phyloP scores from a whole-genome alignment of 2,329 filamentous ascomycete genomes.

The Talaromyces albobiverticillius region DNA sequence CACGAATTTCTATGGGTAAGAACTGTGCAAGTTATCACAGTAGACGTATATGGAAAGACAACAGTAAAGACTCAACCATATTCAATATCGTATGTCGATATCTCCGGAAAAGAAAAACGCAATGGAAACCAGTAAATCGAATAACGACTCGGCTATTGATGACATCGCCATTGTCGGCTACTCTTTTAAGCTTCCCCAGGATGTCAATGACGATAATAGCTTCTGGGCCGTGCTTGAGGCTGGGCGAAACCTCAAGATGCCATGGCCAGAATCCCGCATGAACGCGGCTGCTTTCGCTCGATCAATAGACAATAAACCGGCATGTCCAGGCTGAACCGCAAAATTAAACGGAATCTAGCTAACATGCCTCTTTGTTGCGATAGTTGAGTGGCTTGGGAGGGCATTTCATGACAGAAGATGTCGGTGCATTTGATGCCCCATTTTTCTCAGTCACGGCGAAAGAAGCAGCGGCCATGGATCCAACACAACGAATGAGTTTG shows the following conservation, averaged over 20 bases:
- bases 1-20: no score
- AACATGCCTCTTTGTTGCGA: no score
- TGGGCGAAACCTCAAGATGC: background rate
- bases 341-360: no score
- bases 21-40: no score
- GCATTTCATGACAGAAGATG: background rate
- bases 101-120: no score
- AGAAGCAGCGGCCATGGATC: slow-evolving; percentile 16
- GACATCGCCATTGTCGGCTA: slow-evolving; percentile 23
- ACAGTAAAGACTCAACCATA: no score
- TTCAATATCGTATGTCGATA: no score
- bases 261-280: background rate
- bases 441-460: slow-evolving; percentile 18
- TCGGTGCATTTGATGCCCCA: slow-evolving; percentile 7
- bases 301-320: background rate
- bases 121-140: no score
- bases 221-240: slow-evolving; percentile 15
- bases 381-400: background rate
- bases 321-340: background rate
- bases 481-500: slow-evolving; percentile 16
- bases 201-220: slow-evolving; percentile 3
- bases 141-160: no score
- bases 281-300: background rate
- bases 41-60: no score
- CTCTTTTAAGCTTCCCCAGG: slow-evolving; percentile 13